These are phyloP conservation scores for Alternaria sp. DNA, from an alignment of 2,329 filamentous ascomycete species.

Conservation along the genomic window DNA sequence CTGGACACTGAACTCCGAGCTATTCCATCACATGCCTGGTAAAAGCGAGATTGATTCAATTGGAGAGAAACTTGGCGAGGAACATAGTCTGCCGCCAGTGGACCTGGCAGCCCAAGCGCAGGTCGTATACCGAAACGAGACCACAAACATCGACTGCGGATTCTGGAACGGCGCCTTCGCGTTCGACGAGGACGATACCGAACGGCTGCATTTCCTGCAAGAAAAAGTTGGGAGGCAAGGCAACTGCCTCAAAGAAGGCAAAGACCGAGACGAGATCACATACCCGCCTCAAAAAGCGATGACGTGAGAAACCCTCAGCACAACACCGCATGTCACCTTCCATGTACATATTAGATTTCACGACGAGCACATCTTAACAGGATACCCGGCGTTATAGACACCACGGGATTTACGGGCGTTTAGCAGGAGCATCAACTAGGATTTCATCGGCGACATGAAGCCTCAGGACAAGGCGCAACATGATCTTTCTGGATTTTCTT, in stretches of 20 bases:
- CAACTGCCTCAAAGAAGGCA: constrained; percentile 45
- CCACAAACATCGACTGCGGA: constrained; percentile 49
- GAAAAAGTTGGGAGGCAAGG: constrained; percentile 49
- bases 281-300: constrained; percentile 16
- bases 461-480: neutral
- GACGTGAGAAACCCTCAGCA: constrained; percentile 5
- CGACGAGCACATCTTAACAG: constrained; percentile 5
- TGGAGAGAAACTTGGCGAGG: constrained; percentile 35
- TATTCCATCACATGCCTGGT: constrained; percentile 54
- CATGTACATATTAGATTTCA: constrained; percentile 13
- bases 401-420: neutral
- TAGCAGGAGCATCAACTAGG: neutral
- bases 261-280: constrained; percentile 10
- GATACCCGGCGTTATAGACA: neutral
- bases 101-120: constrained; percentile 43
- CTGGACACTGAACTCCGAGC: constrained; percentile 53
- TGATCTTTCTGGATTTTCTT: neutral
- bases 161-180: constrained; percentile 49
- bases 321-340: neutral
- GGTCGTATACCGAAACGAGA: constrained; percentile 42
- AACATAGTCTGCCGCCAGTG: constrained; percentile 42
- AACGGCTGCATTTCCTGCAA: constrained; percentile 42
- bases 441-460: neutral
- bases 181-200: constrained; percentile 40
- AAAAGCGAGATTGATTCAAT: constrained; percentile 48